Evolutionary conservation across 805 yeast genomes (phyloP).

Genomic region (Candida manassasensis): DNA sequence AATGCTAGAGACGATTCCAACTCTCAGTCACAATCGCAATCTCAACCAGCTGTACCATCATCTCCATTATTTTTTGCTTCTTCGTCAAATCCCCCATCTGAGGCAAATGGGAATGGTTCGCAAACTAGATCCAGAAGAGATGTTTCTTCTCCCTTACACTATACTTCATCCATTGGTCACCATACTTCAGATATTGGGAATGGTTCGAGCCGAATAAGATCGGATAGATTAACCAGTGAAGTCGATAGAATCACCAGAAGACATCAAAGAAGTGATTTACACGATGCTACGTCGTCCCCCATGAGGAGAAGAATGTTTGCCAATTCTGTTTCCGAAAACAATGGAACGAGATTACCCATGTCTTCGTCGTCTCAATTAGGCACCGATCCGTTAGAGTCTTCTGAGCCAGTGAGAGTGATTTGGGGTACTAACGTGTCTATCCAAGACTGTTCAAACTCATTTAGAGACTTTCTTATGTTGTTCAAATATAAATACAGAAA

Average conservation of each 20-base stretch:
- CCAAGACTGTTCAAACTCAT: conserved; percentile 75
- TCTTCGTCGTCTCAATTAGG: conserved; percentile 25
- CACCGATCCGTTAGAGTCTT: conserved; percentile 25
- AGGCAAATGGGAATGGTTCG: conserved; percentile 13
- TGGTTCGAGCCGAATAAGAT: conserved; percentile 36
- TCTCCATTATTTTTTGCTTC: conserved; percentile 54
- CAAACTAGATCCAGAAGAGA: conserved; percentile 22
- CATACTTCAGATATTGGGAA: conserved; percentile 34
- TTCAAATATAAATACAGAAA: conserved; percentile 76
- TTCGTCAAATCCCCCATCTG: conserved; percentile 42
- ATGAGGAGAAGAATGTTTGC: conserved; percentile 57
- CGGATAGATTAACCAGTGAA: conserved; percentile 42
- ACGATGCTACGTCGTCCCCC: conserved; percentile 69
- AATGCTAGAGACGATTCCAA: conserved; percentile 17
- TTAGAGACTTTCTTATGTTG: conserved; percentile 77
- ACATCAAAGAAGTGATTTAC: conserved; percentile 72
- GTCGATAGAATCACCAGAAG: conserved; percentile 43
- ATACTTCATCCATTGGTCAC: conserved; percentile 39
- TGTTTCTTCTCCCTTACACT: conserved; percentile 49
- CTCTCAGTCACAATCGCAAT: conserved; percentile 33
- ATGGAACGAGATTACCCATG: conserved; percentile 9
- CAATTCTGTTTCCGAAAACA: conserved; percentile 21
- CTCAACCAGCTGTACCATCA: conserved; percentile 43
- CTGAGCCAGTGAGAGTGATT: conserved; percentile 83
- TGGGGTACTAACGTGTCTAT: conserved; percentile 99